These are phyloP conservation scores for Xylariales sp. DNA, from an alignment of 2,329 filamentous ascomycete species.

Conservation along the genomic window DNA sequence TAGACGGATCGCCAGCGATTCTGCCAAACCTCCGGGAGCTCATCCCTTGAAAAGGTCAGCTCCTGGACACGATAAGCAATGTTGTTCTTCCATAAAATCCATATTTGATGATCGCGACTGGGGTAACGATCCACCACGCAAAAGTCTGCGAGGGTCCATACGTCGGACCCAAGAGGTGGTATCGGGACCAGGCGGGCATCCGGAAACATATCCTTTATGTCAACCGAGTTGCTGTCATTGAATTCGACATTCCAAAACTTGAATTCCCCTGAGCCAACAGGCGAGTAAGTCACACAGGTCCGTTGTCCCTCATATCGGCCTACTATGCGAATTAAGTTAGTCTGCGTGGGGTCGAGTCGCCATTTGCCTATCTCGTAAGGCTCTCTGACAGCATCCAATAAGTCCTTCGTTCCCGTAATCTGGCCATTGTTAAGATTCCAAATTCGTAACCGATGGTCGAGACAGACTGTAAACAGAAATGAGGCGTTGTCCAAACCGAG, in stretches of 20 bases:
- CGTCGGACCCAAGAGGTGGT: constrained; percentile 75
- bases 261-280: constrained; percentile 87
- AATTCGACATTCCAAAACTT: constrained; percentile 88
- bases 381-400: constrained; percentile 75
- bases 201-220: constrained; percentile 78
- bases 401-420: constrained; percentile 79
- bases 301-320: constrained; percentile 65
- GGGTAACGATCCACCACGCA: constrained; percentile 68
- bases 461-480: constrained; percentile 81
- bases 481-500: constrained; percentile 62
- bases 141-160: constrained; percentile 86
- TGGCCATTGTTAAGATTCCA: constrained; percentile 90
- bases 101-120: constrained; percentile 66
- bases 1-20: constrained; percentile 77
- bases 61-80: constrained; percentile 80
- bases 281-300: constrained; percentile 84
- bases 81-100: constrained; percentile 88
- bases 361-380: constrained; percentile 78
- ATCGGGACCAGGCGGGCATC: constrained; percentile 72
- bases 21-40: constrained; percentile 71
- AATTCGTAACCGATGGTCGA: constrained; percentile 88
- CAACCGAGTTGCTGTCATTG: constrained; percentile 70
- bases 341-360: constrained; percentile 81
- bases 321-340: constrained; percentile 79
- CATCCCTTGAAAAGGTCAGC: constrained; percentile 77